A percentile compares a stretch with the other conserved stretches of the same genome.
Evolutionary conservation across 805 yeast genomes (phyloP).

Genomic region (Suhomyces faveliae): DNA sequence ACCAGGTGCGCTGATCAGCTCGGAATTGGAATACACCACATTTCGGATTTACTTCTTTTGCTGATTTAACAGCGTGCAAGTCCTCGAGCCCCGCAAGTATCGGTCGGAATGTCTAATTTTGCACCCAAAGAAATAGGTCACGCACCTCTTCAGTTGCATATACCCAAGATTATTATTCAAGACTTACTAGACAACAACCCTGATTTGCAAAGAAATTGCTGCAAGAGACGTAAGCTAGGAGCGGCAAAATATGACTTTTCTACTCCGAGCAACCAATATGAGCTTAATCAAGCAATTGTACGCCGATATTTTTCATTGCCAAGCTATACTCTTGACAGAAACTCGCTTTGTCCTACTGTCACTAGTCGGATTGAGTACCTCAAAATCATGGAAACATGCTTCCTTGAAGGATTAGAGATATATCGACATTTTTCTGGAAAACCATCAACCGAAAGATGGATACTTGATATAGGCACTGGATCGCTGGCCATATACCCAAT

Average conservation of each 20-base stretch:
- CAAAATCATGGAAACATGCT: constrained; percentile 13
- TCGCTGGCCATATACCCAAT: constrained; percentile 19
- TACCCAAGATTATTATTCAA: not conserved
- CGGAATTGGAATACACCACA: not conserved
- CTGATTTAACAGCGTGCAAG: not conserved
- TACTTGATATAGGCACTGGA: constrained; percentile 22
- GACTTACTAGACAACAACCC: constrained; percentile 7
- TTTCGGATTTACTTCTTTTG: not conserved
- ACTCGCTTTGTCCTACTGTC: constrained; percentile 19
- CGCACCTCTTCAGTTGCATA: not conserved
- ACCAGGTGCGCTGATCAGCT: not conserved
- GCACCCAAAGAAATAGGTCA: not conserved
- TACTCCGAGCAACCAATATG: constrained; percentile 14
- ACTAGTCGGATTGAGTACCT: constrained; percentile 19
- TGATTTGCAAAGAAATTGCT: constrained; percentile 2
- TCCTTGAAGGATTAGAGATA: constrained; percentile 10
- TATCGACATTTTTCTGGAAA: not conserved
- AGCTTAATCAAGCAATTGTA: constrained; percentile 15
- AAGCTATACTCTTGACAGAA: constrained; percentile 11
- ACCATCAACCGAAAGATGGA: constrained; percentile 1
- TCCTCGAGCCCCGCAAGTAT: not conserved
- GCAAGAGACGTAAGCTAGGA: constrained; percentile 7
- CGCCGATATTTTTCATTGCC: constrained; percentile 11
- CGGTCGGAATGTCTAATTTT: not conserved
- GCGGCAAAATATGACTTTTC: constrained; percentile 11